These are phyloP conservation scores for Pseudofabraea citricarpa DNA, from an alignment of 2,329 filamentous ascomycete species.

Conservation along the genomic window DNA sequence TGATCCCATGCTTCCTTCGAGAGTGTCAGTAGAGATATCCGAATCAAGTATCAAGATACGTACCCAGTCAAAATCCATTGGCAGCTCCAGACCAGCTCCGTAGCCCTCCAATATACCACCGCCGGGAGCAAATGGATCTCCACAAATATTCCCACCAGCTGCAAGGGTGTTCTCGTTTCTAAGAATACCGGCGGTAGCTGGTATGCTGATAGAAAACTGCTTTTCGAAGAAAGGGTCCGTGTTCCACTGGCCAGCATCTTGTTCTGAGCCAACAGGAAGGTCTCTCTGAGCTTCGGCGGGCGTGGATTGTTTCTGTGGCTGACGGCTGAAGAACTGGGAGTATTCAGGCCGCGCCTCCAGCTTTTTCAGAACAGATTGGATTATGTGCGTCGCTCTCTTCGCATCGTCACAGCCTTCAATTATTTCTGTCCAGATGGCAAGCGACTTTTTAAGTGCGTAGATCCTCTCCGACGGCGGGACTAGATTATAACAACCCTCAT, in stretches of 20 bases:
- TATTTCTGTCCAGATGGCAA: conserved; percentile 19
- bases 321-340: background rate
- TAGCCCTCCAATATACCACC: background rate
- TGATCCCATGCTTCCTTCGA: too few relatives aligned
- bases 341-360: conserved; percentile 7
- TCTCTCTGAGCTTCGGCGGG: background rate
- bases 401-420: conserved; percentile 18
- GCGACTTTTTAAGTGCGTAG: conserved; percentile 12
- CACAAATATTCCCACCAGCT: background rate
- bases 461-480: conserved; percentile 12
- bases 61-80: conserved; percentile 3
- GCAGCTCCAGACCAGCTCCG: background rate
- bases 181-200: background rate
- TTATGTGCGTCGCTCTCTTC: conserved; percentile 13
- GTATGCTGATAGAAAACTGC: background rate
- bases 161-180: background rate
- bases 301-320: background rate
- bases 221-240: background rate
- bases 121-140: background rate
- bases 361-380: conserved; percentile 13
- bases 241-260: background rate
- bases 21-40: too few relatives aligned
- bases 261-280: background rate
- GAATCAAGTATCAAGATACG: too few relatives aligned
- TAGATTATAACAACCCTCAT: conserved; percentile 11